phyloP scores from a whole-genome alignment of 495 filamentous ascomycete species.

The Penicillium fimorum region DNA sequence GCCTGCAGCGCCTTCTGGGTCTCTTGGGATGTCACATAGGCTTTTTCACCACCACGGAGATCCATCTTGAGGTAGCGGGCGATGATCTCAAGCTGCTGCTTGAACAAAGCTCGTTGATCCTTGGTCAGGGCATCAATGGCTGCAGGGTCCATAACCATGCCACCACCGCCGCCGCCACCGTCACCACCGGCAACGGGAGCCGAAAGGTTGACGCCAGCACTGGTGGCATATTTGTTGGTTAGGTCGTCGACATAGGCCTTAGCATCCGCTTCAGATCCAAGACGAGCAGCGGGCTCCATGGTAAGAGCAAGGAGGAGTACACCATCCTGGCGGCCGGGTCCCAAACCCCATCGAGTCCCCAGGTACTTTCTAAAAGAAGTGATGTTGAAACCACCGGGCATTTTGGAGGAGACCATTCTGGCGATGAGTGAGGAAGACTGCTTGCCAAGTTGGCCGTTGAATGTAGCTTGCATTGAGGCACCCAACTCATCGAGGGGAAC shows the following conservation, averaged over 20 bases:
- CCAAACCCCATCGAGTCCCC: conserved; percentile 90
- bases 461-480: conserved; percentile 93
- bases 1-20: conserved; percentile 82
- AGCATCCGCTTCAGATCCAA: conserved; percentile 85
- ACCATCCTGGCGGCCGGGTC: conserved; percentile 84
- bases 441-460: conserved; percentile 96
- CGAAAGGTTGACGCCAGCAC: conserved; percentile 81
- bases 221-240: conserved; percentile 83
- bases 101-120: conserved; percentile 91
- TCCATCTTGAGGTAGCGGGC: conserved; percentile 97
- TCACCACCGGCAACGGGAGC: conserved; percentile 73
- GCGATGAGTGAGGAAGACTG: conserved; percentile 93
- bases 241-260: conserved; percentile 88
- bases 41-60: conserved; percentile 91
- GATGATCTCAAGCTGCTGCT: conserved; percentile 92
- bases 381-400: conserved; percentile 99
- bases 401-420: conserved; percentile 94
- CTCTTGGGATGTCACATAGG: conserved; percentile 77
- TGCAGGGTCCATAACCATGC: conserved; percentile 99
- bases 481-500: conserved; percentile 93
- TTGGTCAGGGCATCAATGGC: conserved; percentile 96
- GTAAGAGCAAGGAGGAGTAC: conserved; percentile 86
- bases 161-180: conserved; percentile 63
- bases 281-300: conserved; percentile 82
- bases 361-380: conserved; percentile 91